Conservation (phyloP, 768 basidiomycete genomes). For the Leccinum truebloodii region DNA sequence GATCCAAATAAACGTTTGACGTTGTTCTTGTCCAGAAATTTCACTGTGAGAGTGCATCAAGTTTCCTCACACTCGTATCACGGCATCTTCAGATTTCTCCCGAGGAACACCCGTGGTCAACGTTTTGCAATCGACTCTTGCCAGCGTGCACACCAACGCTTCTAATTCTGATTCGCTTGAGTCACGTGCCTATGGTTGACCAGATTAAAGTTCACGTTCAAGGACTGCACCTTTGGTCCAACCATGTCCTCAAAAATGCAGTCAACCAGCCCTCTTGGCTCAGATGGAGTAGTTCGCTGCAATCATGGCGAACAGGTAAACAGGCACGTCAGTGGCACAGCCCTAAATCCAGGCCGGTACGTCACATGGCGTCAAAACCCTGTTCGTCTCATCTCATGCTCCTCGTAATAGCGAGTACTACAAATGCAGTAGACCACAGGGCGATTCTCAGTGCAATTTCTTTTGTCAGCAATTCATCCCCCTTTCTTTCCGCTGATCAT, state of each 20-base stretch:
- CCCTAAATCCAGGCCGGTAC: constrained; percentile 39
- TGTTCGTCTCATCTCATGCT: background rate
- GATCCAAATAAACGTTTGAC: too few species aligned
- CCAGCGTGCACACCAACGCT: background rate
- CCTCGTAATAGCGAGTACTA: constrained; percentile 36
- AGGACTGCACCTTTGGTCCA: background rate
- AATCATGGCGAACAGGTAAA: constrained; percentile 29
- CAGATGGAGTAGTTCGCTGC: constrained; percentile 38
- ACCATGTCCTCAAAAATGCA: constrained; percentile 3
- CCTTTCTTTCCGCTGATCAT: background rate
- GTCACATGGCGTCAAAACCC: constrained; percentile 5
- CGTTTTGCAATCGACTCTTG: too few species aligned
- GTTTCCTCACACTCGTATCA: background rate
- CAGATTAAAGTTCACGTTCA: background rate
- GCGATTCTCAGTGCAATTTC: constrained; percentile 27
- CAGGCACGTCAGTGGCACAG: constrained; percentile 32
- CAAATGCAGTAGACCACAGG: constrained; percentile 30
- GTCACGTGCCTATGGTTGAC: background rate
- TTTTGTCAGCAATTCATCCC: constrained; percentile 34
- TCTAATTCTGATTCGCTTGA: background rate
- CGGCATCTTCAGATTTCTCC: background rate
- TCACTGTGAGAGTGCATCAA: background rate
- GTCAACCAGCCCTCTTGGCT: constrained; percentile 27
- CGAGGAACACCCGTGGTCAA: background rate
- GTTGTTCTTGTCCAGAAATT: too few species aligned